Evolutionary conservation across 306 rosid species (phyloP), one percentile per base, ranked within the genome.

Genomic region (Castanea mollissima): DNA sequence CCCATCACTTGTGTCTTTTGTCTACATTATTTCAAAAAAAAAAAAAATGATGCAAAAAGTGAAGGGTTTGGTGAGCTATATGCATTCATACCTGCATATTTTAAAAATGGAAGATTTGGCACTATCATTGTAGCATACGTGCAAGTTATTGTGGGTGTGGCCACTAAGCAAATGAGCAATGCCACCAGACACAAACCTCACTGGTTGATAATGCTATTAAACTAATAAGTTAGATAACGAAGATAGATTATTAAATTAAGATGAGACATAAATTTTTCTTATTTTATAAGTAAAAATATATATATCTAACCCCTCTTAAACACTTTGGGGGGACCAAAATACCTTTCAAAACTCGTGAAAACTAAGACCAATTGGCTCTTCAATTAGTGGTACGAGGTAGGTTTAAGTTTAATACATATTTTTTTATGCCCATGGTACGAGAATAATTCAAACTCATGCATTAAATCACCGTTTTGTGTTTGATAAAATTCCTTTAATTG

Each of bases 71-170:
- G 11, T 41, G 46, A 41, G 46, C 8, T 41, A 41, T 41, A 8
- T 41, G 46, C 46, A 2, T 41, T 41, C 46, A 41, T 41, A 41
- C 46, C 0, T 41, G 46, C 46, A 8, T 41, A 41, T 77, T 68
- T 74, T 16, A 78, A 69, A 82, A 69, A 79, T 71, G 83, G 76
- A 31, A 56, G 46, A 75, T 64, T 77, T 83, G 76, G 73, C 76
- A 74, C 77, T 60, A 73, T 78, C 65, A 71, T 74, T 79, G 38
- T 90, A 78, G 69, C 86, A 70, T 78, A 29, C 54, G 52, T 58
- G 84, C 44, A 25, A 32, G 90, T 86, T 85, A 82, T 75, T 72
- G 19, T 68, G 75, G 62, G 31, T 85, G 79, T 54, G 68, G 81
- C 87, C 88, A 75, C 81, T 55, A 41, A 76, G 29, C n/a, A 67